Percentiles rank a stretch among this genome's conserved stretches.
These are phyloP conservation scores for Rutstroemia sp. DNA, from an alignment of 2,329 filamentous ascomycete genomes.

Conservation along the genomic window DNA sequence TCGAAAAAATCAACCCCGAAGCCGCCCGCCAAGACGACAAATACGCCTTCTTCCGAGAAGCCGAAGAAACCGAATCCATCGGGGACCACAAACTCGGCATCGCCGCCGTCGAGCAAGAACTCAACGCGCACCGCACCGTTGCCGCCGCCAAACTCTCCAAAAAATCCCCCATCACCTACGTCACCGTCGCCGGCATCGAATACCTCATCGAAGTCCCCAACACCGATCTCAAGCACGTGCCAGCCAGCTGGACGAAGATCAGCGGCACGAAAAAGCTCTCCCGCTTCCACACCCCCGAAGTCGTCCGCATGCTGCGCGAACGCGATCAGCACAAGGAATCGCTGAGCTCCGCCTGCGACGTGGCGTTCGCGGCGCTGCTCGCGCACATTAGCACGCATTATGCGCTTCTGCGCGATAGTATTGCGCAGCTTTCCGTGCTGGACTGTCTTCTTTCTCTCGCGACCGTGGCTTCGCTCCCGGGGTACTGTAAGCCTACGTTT, in stretches of 20 bases:
- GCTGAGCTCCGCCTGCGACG: conserved; percentile 83
- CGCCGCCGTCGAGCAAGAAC: conserved; percentile 81
- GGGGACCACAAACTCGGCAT: conserved; percentile 85
- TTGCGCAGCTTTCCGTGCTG: conserved; percentile 76
- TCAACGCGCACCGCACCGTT: conserved; percentile 65
- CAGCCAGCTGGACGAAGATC: conserved; percentile 91
- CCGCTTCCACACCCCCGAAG: conserved; percentile 89
- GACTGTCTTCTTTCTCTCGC: conserved; percentile 87
- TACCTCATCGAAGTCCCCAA: conserved; percentile 92
- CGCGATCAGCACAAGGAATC: conserved; percentile 93
- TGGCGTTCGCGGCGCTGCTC: conserved; percentile 68
- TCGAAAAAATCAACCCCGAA: conserved; percentile 78
- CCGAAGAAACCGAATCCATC: conserved; percentile 82
- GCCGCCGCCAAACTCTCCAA: conserved; percentile 68
- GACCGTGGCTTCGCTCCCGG: conserved; percentile 74
- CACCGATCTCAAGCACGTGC: conserved; percentile 72
- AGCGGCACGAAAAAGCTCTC: conserved; percentile 89
- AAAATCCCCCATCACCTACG: conserved; percentile 64
- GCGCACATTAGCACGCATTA: conserved; percentile 73
- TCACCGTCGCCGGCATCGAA: conserved; percentile 83
- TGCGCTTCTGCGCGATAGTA: conserved; percentile 79
- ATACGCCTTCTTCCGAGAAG: conserved; percentile 85
- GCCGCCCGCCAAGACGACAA: conserved; percentile 86
- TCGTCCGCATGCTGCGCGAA: conserved; percentile 74
- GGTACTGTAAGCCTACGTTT: conserved; percentile 73